phyloP scores from a whole-genome alignment of 140 eudicot genomes.

The Anethum foeniculum region DNA sequence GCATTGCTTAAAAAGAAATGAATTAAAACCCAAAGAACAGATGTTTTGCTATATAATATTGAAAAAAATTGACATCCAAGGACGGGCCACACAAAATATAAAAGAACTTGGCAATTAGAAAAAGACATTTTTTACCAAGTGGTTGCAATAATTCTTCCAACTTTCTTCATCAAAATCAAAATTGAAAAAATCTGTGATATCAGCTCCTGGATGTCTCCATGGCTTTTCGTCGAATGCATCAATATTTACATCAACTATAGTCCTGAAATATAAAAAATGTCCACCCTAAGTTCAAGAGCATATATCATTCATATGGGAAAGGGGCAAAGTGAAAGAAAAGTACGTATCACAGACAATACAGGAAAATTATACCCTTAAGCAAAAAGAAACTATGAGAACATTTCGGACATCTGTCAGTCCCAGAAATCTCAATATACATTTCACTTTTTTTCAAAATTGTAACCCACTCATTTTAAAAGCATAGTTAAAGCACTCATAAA shows the following conservation, averaged over 20 bases:
- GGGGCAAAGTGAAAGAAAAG: neutral
- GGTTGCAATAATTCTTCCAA: constrained; percentile 63
- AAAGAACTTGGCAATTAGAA: neutral
- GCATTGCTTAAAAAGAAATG: neutral
- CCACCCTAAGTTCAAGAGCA: constrained; percentile 11
- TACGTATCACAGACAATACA: neutral
- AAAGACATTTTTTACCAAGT: constrained; percentile 36
- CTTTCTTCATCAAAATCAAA: constrained; percentile 61
- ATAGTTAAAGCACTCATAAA: neutral
- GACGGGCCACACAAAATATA: neutral
- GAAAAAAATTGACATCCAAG: neutral
- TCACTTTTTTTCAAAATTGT: neutral
- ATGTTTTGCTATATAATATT: neutral
- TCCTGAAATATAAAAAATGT: constrained; percentile 37
- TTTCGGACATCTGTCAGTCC: neutral
- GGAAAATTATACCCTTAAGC: neutral
- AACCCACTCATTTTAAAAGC: neutral
- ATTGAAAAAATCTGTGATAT: constrained; percentile 64
- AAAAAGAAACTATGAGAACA: neutral
- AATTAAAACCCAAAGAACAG: neutral
- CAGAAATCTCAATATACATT: neutral
- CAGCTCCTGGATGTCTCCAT: constrained; percentile 59
- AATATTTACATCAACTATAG: constrained; percentile 57
- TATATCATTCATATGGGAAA: neutral
- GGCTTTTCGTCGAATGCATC: constrained; percentile 47